A percentile compares a stretch with the other conserved stretches of the same genome.
phyloP scores from a whole-genome alignment of 257 asterid genomes.

The Linderniella brevidens region DNA sequence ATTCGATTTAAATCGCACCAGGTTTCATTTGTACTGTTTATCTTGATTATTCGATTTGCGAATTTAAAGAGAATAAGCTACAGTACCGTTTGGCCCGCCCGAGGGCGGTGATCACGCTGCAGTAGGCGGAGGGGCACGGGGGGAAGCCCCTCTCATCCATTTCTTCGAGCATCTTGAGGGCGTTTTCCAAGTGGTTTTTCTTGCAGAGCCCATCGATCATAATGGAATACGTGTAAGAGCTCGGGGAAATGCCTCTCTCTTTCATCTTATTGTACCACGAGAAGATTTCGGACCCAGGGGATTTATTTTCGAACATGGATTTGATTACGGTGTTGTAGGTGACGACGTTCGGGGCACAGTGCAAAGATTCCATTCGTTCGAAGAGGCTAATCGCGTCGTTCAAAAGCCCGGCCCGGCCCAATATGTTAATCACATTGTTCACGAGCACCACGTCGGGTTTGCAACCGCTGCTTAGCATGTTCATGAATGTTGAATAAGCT shows the following conservation, averaged over 20 bases:
- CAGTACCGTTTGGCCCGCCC: conserved; percentile 59
- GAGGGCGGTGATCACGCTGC: conserved; percentile 79
- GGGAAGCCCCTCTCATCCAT: conserved; percentile 95
- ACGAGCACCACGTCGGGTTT: conserved; percentile 70
- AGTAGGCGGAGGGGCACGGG: conserved; percentile 91
- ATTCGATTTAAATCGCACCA: too few species aligned
- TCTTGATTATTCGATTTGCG: too few species aligned
- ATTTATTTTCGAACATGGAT: conserved; percentile 48
- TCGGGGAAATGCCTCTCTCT: conserved; percentile 36
- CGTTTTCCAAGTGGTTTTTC: conserved; percentile 58
- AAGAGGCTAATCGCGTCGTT: conserved; percentile 58
- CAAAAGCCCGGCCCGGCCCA: conserved; percentile 52
- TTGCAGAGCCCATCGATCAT: conserved; percentile 83
- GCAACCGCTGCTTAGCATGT: conserved; percentile 56
- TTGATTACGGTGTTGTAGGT: conserved; percentile 80
- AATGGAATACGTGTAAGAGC: conserved; percentile 72
- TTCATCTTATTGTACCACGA: conserved; percentile 71
- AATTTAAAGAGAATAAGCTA: too few species aligned
- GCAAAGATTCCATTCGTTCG: conserved; percentile 56
- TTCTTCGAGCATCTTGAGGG: conserved; percentile 65
- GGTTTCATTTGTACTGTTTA: too few species aligned
- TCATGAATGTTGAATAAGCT: conserved; percentile 47
- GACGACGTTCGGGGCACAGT: conserved; percentile 63
- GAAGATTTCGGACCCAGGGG: conserved; percentile 36
- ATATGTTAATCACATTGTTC: conserved; percentile 57